Percentiles rank a stretch among this genome's conserved stretches.
Conservation (phyloP, 441 rosid species). For the Populus hybrid region DNA sequence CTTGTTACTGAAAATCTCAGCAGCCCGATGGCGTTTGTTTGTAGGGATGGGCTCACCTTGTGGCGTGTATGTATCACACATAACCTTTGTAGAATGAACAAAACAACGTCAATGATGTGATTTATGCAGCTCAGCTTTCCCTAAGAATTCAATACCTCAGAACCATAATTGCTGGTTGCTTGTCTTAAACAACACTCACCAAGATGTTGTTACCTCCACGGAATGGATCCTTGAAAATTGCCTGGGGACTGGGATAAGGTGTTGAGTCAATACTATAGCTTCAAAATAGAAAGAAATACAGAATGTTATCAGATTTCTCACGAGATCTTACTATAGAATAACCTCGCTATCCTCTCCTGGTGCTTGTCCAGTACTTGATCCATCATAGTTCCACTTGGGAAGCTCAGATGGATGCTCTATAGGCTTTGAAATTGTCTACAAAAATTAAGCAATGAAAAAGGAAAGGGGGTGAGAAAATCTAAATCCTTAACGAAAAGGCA, state of each 20-base stretch:
- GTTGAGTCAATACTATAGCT: constrained; percentile 16
- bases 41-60: constrained; percentile 98
- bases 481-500: neutral
- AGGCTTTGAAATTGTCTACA: constrained; percentile 76
- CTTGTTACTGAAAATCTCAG: constrained; percentile 63
- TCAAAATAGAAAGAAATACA: neutral
- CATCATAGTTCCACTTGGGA: constrained; percentile 97
- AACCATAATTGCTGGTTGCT: neutral
- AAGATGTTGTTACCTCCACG: constrained; percentile 93
- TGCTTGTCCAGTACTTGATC: constrained; percentile 98
- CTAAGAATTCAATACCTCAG: neutral
- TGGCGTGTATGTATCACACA: constrained; percentile 87
- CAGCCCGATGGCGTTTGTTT: constrained; percentile 88
- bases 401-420: constrained; percentile 92
- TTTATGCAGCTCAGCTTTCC: neutral
- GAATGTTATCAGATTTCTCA: neutral
- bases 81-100: constrained; percentile 46
- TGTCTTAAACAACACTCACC: constrained; percentile 45
- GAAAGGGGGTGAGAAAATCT: constrained; percentile 2
- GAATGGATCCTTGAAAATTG: constrained; percentile 94
- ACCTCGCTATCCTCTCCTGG: constrained; percentile 99
- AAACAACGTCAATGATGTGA: constrained; percentile 12
- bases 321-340: constrained; percentile 76
- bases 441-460: constrained; percentile 10
- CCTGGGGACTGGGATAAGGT: constrained; percentile 74